Percentiles rank a stretch among this genome's conserved stretches.
Evolutionary conservation across 768 basidiomycete species (phyloP).

Genomic region (Megacollybia marginata): DNA sequence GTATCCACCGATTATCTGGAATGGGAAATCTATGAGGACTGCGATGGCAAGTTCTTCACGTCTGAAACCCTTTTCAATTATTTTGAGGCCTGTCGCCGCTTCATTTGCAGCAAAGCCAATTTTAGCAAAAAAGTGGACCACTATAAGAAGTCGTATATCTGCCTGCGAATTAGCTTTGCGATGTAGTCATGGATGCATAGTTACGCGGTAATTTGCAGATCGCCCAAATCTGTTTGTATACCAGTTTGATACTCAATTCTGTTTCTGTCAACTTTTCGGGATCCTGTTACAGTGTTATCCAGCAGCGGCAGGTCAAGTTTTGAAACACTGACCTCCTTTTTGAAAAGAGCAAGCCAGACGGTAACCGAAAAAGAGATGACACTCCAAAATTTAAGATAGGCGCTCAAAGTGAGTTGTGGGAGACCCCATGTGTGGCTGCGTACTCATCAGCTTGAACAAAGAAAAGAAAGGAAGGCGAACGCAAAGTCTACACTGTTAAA

Average conservation of each 20-base stretch:
- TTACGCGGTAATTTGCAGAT: slow-evolving; percentile 87
- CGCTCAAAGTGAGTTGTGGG: slow-evolving; percentile 61
- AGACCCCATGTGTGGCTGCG: slow-evolving; percentile 69
- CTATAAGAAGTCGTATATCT: slow-evolving; percentile 88
- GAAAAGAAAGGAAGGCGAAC: slow-evolving; percentile 32
- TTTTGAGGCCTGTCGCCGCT: slow-evolving; percentile 82
- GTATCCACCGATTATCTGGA: slow-evolving; percentile 94
- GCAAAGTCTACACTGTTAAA: slow-evolving; percentile 92
- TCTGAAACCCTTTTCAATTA: slow-evolving; percentile 94
- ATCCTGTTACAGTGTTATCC: slow-evolving; percentile 38
- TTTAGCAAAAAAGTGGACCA: slow-evolving; percentile 87
- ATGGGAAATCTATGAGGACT: slow-evolving; percentile 95
- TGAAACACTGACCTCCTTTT: slow-evolving; percentile 65
- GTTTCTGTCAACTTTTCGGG: slow-evolving; percentile 64
- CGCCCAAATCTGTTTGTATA: slow-evolving; percentile 92
- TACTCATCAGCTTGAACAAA: slow-evolving; percentile 1
- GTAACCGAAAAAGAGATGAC: slow-evolving; percentile 80
- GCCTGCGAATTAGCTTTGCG: neutral
- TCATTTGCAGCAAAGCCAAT: slow-evolving; percentile 94
- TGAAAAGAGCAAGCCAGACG: slow-evolving; percentile 77
- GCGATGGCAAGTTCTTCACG: slow-evolving; percentile 95
- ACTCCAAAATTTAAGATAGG: slow-evolving; percentile 85
- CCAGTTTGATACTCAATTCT: slow-evolving; percentile 84
- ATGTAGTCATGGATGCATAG: too few relatives aligned
- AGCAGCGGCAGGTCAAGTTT: neutral